Evolutionary conservation across 2,329 filamentous ascomycete genomes (phyloP), one percentile per base, ranked within the genome.

Genomic region (Xylariales sp.): DNA sequence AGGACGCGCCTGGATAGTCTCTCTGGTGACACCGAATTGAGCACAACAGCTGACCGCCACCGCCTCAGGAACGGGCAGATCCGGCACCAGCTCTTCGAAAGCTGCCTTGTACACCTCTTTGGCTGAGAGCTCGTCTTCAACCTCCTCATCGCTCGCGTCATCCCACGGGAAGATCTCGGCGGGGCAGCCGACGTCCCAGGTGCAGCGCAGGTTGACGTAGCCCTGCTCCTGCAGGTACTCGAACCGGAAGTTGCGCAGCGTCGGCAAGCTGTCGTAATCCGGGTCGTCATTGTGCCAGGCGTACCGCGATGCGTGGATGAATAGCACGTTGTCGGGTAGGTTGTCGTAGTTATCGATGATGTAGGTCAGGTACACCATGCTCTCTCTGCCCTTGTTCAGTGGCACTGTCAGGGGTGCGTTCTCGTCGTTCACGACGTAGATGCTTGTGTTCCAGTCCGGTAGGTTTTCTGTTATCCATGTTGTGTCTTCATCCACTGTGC

Each of bases 41-140:
- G 78, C 76, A 55, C 79, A 83, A 53, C 79, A 83, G n/a, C 76
- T 67, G 5, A 72, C 70, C 3, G 69, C 76, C 7, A 82, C 65
- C 8, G 66, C 50, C 1, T 62, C 53, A 0, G 76, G 75, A 4
- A 76, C 62, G n/a, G 55, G 51, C 5, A 63, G 43, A 11, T 52
- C 57, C 3, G 62, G 66, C 21, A 69, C 56, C 1, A 72, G 51
- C 43, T 69, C 55, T 40, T 60, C 47, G 43, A 69, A 73, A 5
- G 66, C 61, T 23, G 50, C 46, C 48, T 62, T 64, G 49, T 66
- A 69, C 21, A 67, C 51, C 32, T 61, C 55, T 40, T 65, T 65
- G n/a, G 65, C 59, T 38, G 65, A 46, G 42, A 44, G 66, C 33
- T 55, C 59, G 40, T 63, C 47, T 20, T 65, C 58, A 29, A 47